Evolutionary conservation across 495 filamentous ascomycete species (phyloP), one percentile per base, ranked within the genome.

Genomic region (Endocarpon pusillum): DNA sequence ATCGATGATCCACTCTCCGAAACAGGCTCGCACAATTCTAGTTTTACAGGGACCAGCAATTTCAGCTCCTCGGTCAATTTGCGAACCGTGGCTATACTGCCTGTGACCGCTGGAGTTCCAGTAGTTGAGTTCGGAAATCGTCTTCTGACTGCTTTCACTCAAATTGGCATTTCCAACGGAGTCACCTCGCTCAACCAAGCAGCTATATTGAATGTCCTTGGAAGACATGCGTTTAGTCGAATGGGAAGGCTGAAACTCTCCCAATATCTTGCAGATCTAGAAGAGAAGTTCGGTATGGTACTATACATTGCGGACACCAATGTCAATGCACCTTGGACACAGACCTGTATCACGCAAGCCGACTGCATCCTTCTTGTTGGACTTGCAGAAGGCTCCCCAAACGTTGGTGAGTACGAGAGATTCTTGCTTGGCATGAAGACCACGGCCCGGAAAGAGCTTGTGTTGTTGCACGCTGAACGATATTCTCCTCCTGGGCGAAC

Each of bases 161-260:
- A 96, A 47, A 80, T 96, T 35, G 86, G 87, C 2, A 73, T 83
- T 1, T 67, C 73, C 4, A 84, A 92, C 43, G 86, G 86, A 1
- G 84, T 93, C 15, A 93, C 84, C 0, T 87, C 83, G 0, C 63
- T 97, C 10, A 93, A 94, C 45, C 91, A 96, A 54, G 73, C 81
- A 3, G 82, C 84, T 0, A 94, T 97, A 42, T 48, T 96, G 39
- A 91, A 91, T 40, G 91, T 96, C 48, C 66, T 97, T 1, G 89
- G 89, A 3, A 71, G 87, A 33, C 86, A 96, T 52, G 91, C 91
- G 3, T 97, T 97, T 48, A 94, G 78, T 52, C 78, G 77, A 38
- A 94, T 97, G 81, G 89, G 89, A 2, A 96, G 94, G 48, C 64
- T 97, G 21, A 96, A 94, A 54, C 61, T 97, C 11, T 81, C 89